Base-by-base conservation (phyloP, 305 asterid genomes). In the Fraxinus paxiana region DNA sequence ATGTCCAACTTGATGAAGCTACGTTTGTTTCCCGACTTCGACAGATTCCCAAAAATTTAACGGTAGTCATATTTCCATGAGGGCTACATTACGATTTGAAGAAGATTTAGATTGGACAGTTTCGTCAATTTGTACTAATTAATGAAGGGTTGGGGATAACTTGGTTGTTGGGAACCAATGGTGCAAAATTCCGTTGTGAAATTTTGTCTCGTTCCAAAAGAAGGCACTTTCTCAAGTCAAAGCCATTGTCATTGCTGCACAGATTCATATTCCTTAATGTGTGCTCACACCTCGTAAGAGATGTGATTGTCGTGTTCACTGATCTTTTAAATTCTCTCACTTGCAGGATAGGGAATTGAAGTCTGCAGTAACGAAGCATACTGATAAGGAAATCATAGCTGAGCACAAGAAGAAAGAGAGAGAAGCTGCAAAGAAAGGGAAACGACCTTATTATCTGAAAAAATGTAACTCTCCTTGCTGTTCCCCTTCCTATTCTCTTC, bases 381-480 rank as follows among this genome's bases (percentile, higher is more conserved):
- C 94, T 2, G 97, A 90, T 81, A 91, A 88, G 84, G 92, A 90
- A 46, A 92, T 96, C 77, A 83, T 94, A 83, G 84, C 92, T 22
- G 91, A 89, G 87, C 99, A 94, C 89, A 96, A 91, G 97, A 92
- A 90, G 92, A 96, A 93, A 89, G 97, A 94, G 89, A 89, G 97
- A 90, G 96, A 88, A 87, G 97, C 98, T 59, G 98, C 97, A 76
- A 91, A 91, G 92, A 89, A 90, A 86, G 99, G 99, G 88, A 96
- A 96, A 87, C 88, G 81, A 43, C 99, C 99, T 63, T 96, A 87
- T 80, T 93, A 93, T 83, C 90, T 94, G 75, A 96, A 88, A 87
- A 86, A 93, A 86, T 94, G 97, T 93, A 87, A 78, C 8, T 2
- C 75, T 26, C 77, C 77, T 79, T 46, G n/a, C 76, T 59, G 77